phyloP scores from a whole-genome alignment of 306 rosid genomes.

The Vigna radiata region DNA sequence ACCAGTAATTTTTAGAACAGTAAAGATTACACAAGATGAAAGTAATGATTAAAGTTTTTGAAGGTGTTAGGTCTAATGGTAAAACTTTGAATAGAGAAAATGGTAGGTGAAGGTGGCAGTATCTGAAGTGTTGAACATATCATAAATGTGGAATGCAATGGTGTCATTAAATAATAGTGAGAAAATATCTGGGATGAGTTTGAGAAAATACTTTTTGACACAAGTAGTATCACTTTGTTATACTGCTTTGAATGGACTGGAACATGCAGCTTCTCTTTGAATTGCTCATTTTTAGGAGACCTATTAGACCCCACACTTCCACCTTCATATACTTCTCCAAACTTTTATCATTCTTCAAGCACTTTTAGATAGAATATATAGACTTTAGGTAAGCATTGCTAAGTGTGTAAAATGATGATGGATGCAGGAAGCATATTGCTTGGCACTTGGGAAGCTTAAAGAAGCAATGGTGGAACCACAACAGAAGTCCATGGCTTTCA shows the following conservation, averaged over 20 bases:
- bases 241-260: conserved; percentile 34
- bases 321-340: conserved; percentile 17
- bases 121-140: not conserved
- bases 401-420: not conserved
- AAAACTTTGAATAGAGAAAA: not conserved
- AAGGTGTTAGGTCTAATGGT: not conserved
- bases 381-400: not conserved
- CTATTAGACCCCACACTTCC: conserved; percentile 35
- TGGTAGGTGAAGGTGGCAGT: not conserved
- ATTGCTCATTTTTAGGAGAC: conserved; percentile 21
- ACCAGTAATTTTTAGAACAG: no score
- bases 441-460: conserved; percentile 71
- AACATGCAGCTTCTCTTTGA: conserved; percentile 26
- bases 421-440: conserved; percentile 82
- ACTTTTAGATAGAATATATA: not conserved
- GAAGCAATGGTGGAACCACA: conserved; percentile 91
- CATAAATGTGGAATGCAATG: not conserved
- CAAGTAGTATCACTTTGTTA: conserved; percentile 38
- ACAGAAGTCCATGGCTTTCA: conserved; percentile 69
- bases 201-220: conserved; percentile 29
- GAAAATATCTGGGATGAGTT: conserved; percentile 27
- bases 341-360: conserved; percentile 29
- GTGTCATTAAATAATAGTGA: no score
- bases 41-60: not conserved
- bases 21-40: no score